Evolutionary conservation across 805 yeast species (phyloP), one percentile per base, ranked within the genome.

Genomic region (Maudiozyma saulgeensis): DNA sequence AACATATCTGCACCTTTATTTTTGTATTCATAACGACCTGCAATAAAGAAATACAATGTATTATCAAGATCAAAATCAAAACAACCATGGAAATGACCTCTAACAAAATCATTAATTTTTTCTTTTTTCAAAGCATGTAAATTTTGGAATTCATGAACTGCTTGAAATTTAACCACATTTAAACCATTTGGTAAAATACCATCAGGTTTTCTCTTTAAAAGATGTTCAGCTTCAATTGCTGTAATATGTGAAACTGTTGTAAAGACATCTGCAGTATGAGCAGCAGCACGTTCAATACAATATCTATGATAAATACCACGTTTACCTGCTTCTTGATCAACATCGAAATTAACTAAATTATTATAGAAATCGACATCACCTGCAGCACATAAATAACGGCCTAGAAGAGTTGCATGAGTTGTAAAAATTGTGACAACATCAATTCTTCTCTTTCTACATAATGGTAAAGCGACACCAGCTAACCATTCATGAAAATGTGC

Each of bases 401-500:
- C 99, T 56, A 93, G 76, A 54, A 91, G 73, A 11, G 99, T 91
- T 3, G 99, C 99, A 68, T 91, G 99, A 21, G 99, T 91, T 39
- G 99, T 91, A 75, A 91, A 91, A 54, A 91, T 84, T 25, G 99
- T 90, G 51, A 96, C 88, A 52, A 88, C 89, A 62, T 91, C 99
- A 51, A 91, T 83, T 60, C 88, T 79, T 61, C 98, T 81, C 68
- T 87, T 87, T 61, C 96, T 76, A 67, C 96, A 89, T 50, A 91
- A 73, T 0, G 99, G 97, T 52, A 93, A 72, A 0, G 96, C 96
- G 43, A 93, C 89, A 58, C 98, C 97, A 1, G 99, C 97, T 51
- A 91, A 77, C 99, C 99, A 91, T 71, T 91, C 99, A 71, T 91
- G 99, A 67, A 86, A 90, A 64, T 91, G 99, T 49, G 93, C 82